Evolutionary conservation across 2,329 filamentous ascomycete species (phyloP).

Genomic region (Alternaria postmessia): DNA sequence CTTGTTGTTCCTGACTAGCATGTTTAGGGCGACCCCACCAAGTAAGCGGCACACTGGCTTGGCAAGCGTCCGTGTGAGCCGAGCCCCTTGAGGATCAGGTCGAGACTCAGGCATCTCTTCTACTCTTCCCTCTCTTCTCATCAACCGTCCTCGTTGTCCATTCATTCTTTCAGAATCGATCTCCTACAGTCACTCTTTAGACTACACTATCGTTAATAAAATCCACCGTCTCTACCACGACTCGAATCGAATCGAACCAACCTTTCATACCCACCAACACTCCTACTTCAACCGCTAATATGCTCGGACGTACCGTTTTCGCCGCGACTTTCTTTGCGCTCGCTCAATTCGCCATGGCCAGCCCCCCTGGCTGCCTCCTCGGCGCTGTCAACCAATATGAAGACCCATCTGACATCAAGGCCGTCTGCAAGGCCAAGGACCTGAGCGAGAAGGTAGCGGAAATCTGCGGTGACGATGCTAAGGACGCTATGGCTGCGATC

Average conservation of each 20-base stretch:
- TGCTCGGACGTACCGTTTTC: slow-evolving; percentile 42
- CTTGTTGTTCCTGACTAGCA: slow-evolving; percentile 32
- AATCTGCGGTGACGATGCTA: slow-evolving; percentile 34
- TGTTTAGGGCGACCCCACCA: slow-evolving; percentile 14
- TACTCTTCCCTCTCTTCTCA: slow-evolving; percentile 12
- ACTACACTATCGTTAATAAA: slow-evolving; percentile 19
- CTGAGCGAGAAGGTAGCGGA: slow-evolving; percentile 29
- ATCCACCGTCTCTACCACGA: slow-evolving; percentile 8
- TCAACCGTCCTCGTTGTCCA: slow-evolving; percentile 21
- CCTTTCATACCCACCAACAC: not conserved
- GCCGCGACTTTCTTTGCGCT: slow-evolving; percentile 37
- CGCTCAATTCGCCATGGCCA: slow-evolving; percentile 31
- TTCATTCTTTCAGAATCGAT: slow-evolving; percentile 19
- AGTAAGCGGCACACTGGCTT: slow-evolving; percentile 14
- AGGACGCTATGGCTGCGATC: slow-evolving; percentile 37
- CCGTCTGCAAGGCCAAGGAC: slow-evolving; percentile 42
- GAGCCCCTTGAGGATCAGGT: slow-evolving; percentile 13
- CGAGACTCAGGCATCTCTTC: slow-evolving; percentile 13
- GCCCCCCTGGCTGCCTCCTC: slow-evolving; percentile 40
- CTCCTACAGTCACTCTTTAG: slow-evolving; percentile 27
- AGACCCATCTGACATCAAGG: slow-evolving; percentile 35
- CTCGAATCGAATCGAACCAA: not conserved
- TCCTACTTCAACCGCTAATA: slow-evolving; percentile 21
- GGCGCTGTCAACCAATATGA: slow-evolving; percentile 42
- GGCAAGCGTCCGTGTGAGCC: slow-evolving; percentile 6